Conservation (phyloP, 2,329 filamentous ascomycete species). For the Periconia digitata region DNA sequence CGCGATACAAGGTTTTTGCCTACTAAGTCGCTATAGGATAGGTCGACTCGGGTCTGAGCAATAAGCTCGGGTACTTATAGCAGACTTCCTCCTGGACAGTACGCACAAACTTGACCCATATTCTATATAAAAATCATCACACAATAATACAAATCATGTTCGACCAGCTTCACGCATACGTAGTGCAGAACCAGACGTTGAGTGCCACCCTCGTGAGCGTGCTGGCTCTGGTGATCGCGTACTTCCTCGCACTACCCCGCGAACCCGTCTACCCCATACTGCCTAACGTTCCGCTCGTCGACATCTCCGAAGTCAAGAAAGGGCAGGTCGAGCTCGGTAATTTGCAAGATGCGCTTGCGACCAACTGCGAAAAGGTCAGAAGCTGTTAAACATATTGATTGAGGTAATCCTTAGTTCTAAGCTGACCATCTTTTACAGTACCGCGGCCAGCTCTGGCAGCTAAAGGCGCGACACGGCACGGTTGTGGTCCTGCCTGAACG, state of each 20-base stretch:
- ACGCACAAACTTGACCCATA: neutral
- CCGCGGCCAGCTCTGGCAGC: conserved; percentile 1
- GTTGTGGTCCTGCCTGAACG: neutral
- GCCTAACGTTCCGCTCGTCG: neutral
- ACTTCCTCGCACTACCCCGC: neutral
- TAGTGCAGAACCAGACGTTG: neutral
- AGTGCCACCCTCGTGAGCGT: neutral
- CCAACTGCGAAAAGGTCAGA: neutral
- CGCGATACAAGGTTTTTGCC: too few relatives aligned
- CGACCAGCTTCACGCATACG: neutral
- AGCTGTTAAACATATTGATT: neutral
- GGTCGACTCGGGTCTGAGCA: too few relatives aligned
- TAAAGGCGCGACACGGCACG: neutral
- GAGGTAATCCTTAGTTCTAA: neutral
- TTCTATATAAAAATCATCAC: neutral
- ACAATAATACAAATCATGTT: neutral
- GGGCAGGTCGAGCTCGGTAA: neutral
- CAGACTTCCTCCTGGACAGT: neutral
- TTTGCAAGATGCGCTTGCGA: conserved; percentile 1
- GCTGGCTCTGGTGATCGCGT: neutral
- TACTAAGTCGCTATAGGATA: too few relatives aligned
- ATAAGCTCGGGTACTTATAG: neutral
- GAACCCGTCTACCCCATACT: neutral
- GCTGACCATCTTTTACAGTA: neutral
- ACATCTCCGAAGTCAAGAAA: neutral